phyloP scores from a whole-genome alignment of 495 filamentous ascomycete species.

The Barbatosphaeria neglecta region DNA sequence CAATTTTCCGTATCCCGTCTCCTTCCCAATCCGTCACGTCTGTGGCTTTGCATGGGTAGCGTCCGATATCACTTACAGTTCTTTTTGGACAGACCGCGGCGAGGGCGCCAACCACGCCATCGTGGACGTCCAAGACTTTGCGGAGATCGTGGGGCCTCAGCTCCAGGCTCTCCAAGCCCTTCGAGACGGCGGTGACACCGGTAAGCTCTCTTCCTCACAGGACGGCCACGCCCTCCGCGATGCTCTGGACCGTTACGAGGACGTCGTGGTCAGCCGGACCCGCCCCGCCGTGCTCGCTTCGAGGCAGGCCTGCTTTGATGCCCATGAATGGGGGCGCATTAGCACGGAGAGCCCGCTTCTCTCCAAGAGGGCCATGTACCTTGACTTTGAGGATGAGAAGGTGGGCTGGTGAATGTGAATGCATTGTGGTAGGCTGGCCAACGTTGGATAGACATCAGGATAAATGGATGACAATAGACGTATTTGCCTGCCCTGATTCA shows the following conservation, averaged over 20 bases:
- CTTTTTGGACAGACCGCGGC: conserved; percentile 21
- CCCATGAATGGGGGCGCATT: conserved; percentile 41
- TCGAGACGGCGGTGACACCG: too few species aligned
- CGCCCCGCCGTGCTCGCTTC: conserved; percentile 42
- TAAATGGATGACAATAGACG: too few species aligned
- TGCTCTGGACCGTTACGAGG: conserved; percentile 37
- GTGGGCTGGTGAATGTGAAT: not conserved
- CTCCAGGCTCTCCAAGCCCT: too few species aligned
- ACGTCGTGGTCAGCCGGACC: conserved; percentile 36
- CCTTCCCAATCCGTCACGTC: not conserved
- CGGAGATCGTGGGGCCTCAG: conserved; percentile 7
- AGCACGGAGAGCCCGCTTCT: conserved; percentile 19
- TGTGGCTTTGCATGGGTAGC: not conserved
- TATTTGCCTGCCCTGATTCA: not conserved
- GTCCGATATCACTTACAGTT: not conserved
- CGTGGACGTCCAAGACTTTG: conserved; percentile 23
- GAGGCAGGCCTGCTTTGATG: conserved; percentile 51
- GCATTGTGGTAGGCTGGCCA: too few species aligned
- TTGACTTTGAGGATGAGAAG: conserved; percentile 15
- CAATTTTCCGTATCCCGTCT: not conserved
- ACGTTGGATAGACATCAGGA: too few species aligned
- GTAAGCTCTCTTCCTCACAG: conserved; percentile 1
- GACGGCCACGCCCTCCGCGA: conserved; percentile 4
- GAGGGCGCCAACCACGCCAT: conserved; percentile 35
- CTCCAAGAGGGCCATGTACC: conserved; percentile 14